phyloP scores from a whole-genome alignment of 1,139 yeast species.

The Kodamaea derodonti region DNA sequence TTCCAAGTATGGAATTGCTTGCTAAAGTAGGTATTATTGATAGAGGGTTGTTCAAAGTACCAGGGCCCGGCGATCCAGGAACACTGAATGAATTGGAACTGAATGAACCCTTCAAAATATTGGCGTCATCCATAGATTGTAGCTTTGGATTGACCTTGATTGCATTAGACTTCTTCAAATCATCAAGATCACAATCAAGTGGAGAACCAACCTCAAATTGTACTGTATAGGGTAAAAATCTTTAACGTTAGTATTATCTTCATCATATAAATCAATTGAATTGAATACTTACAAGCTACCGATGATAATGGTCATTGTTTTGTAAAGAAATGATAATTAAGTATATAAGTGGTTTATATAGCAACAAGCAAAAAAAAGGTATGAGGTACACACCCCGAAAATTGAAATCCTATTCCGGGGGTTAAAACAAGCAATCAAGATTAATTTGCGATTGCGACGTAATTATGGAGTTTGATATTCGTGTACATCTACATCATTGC shows the following conservation, averaged over 20 bases:
- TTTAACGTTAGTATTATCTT: constrained; percentile 13
- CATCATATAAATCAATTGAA: background rate
- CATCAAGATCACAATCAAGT: constrained; percentile 6
- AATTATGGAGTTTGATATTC: too few relatives aligned
- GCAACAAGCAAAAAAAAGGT: background rate
- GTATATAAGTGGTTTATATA: background rate
- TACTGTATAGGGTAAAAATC: constrained; percentile 70
- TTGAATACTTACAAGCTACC: constrained; percentile 55
- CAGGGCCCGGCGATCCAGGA: background rate
- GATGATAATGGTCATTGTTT: constrained; percentile 52
- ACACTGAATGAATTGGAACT: constrained; percentile 3
- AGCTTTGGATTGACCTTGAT: constrained; percentile 5
- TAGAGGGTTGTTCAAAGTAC: background rate
- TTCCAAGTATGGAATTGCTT: background rate
- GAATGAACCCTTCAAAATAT: constrained; percentile 4
- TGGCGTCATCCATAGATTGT: constrained; percentile 2
- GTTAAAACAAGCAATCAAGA: too few relatives aligned
- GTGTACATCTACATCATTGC: too few relatives aligned
- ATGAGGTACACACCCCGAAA: background rate
- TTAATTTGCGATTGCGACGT: too few relatives aligned
- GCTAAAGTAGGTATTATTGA: background rate
- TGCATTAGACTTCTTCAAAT: constrained; percentile 7
- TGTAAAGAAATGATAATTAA: background rate
- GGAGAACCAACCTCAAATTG: constrained; percentile 52
- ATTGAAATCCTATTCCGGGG: too few relatives aligned